Percentiles rank a stretch among this genome's conserved stretches.
Evolutionary conservation across 805 yeast species (phyloP).

Genomic region (Schwanniomyces occidentalis): DNA sequence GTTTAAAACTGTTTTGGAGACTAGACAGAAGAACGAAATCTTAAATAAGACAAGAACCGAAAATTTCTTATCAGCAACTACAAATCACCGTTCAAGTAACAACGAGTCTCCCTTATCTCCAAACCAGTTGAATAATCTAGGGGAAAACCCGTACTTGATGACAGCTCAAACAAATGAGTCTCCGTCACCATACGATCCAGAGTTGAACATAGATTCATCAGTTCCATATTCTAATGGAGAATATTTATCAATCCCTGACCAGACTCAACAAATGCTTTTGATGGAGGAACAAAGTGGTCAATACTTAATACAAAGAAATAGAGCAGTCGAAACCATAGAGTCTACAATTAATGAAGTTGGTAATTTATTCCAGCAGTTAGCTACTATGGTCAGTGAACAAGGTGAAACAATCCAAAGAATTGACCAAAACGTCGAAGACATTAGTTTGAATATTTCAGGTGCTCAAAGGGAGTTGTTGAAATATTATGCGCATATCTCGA

Average conservation of each 20-base stretch:
- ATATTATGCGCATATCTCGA: slow-evolving; percentile 83
- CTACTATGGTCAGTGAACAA: slow-evolving; percentile 97
- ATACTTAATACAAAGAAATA: slow-evolving; percentile 78
- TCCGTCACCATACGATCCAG: slow-evolving; percentile 25
- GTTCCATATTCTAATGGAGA: slow-evolving; percentile 38
- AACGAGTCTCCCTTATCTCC: slow-evolving; percentile 27
- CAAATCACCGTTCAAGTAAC: slow-evolving; percentile 27
- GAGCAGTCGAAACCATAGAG: slow-evolving; percentile 95
- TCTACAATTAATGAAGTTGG: slow-evolving; percentile 98
- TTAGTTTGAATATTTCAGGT: slow-evolving; percentile 82
- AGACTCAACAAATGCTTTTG: slow-evolving; percentile 72
- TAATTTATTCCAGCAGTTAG: slow-evolving; percentile 87
- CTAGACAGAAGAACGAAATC: slow-evolving; percentile 80
- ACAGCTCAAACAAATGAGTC: slow-evolving; percentile 12
- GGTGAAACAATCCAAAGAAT: slow-evolving; percentile 95
- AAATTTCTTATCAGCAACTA: slow-evolving; percentile 63
- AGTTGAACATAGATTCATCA: slow-evolving; percentile 24
- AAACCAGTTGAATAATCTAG: slow-evolving; percentile 18
- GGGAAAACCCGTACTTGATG: slow-evolving; percentile 41
- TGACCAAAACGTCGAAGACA: slow-evolving; percentile 93
- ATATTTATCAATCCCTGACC: slow-evolving; percentile 74
- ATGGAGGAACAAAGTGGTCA: slow-evolving; percentile 75
- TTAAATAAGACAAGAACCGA: slow-evolving; percentile 80
- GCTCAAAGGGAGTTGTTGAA: slow-evolving; percentile 93
- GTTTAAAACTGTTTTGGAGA: slow-evolving; percentile 85